Base-by-base conservation (phyloP, 2,329 filamentous ascomycete species). In the Sporothrix sp. region DNA sequence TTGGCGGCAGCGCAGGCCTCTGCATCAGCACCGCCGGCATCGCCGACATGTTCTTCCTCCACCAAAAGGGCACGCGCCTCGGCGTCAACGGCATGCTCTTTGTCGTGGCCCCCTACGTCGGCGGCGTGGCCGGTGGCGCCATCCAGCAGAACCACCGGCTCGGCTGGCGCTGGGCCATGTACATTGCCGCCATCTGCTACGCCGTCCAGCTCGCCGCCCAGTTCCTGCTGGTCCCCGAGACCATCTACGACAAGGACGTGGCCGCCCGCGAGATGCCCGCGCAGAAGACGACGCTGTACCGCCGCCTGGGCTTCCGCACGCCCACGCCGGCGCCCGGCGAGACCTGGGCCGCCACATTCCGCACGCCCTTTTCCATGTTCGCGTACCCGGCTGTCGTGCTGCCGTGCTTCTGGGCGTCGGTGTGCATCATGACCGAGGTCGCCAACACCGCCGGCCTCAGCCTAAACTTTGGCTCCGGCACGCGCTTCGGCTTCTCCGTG, bases 141-240 rank as follows among this genome's bases (percentile, higher is more conserved):
- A 45, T 56, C 10, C 52, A 54, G 28, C 43, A 52, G 8, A 51
- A 56, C 23, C 38, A 47, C 7, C 20, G 35, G 3, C 52, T 56
- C 3, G 52, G 54, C 27, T 56, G 54, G 54, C 52, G 52, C 37
- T 56, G 54, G 54, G 52, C 54, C 33, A 56, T 56, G 54, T 54
- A 56, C 27, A 46, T 56, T n/a, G 46, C 54, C 14, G 45, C 54
- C 27, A 48, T 54, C 14, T 38, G 33, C 20, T 52, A 52, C 13
- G 47, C 46, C 4, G 39, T 40, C 14, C 47, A 52, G 35, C 25
- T 56, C 7, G 14, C 51, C 14, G 11, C n/a, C 3, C 54, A 56
- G 39, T 51, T 51, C 18, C 20, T 54, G 7, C 43, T 56, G 21
- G 54, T 56, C 1, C 54, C 54, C 3, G 54, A 56, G 20, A 56